Conservation (phyloP, 352 stramenopile species). For the Phytophthora constricta region DNA sequence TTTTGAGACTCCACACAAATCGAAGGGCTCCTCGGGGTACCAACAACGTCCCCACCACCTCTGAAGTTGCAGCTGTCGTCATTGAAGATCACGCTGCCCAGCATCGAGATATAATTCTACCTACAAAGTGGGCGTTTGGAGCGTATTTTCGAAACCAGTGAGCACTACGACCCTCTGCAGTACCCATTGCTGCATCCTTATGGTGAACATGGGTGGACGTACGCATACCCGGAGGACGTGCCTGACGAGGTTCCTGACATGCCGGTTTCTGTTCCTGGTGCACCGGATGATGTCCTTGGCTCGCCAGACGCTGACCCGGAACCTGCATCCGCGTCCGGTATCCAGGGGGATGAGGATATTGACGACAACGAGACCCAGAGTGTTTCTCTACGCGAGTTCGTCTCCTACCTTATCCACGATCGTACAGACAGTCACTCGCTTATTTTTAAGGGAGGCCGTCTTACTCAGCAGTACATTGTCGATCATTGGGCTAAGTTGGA, state of each 20-base stretch:
- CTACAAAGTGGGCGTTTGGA: not conserved
- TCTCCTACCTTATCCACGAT: not conserved
- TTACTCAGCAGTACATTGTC: constrained; percentile 2
- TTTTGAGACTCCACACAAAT: not conserved
- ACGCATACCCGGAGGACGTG: not conserved
- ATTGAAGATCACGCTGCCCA: not conserved
- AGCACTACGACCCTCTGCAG: constrained; percentile 4
- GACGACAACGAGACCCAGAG: not conserved
- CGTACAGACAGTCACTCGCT: not conserved
- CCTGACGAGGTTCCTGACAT: not conserved
- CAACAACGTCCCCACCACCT: constrained; percentile 3
- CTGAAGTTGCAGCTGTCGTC: constrained; percentile 6
- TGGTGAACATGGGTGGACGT: not conserved
- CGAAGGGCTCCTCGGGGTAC: not conserved
- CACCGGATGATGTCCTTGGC: not conserved
- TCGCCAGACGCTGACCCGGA: not conserved
- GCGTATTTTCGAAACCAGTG: not conserved
- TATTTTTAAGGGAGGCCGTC: not conserved
- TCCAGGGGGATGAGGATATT: not conserved
- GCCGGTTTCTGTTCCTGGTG: not conserved
- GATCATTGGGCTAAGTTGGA: not conserved
- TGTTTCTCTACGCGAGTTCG: not conserved
- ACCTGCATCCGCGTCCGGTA: not conserved
- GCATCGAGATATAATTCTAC: not conserved
- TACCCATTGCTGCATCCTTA: constrained; percentile 9